A percentile compares a stretch with the other conserved stretches of the same genome.
These are phyloP conservation scores for Penicillium italicum DNA, from an alignment of 2,329 filamentous ascomycete species.

Conservation along the genomic window DNA sequence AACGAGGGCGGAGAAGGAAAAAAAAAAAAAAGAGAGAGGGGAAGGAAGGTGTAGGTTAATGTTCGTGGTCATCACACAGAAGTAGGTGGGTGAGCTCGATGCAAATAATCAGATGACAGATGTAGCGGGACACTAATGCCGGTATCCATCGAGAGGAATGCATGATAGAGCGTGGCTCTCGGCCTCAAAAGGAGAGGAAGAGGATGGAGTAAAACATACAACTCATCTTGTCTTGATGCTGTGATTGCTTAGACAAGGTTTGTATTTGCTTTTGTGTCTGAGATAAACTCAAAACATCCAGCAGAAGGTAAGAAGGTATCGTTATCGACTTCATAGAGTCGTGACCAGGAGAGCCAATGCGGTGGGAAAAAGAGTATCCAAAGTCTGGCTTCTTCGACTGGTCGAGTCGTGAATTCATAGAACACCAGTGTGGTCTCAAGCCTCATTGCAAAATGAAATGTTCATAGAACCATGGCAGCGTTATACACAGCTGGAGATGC, in stretches of 20 bases:
- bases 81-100: conserved; percentile 8
- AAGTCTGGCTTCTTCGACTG: conserved; percentile 12
- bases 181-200: neutral
- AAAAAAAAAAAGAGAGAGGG: conserved; percentile 1
- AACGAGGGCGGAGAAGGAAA: conserved; percentile 10
- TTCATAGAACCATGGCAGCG: conserved; percentile 27
- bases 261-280: conserved; percentile 4
- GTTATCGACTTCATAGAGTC: conserved; percentile 18
- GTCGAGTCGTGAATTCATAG: conserved; percentile 31
- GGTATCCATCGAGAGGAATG: conserved; percentile 4
- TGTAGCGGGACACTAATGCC: neutral
- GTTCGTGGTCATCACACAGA: conserved; percentile 17
- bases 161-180: conserved; percentile 4
- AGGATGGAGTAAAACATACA: conserved; percentile 5
- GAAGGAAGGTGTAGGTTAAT: conserved; percentile 2
- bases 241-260: neutral
- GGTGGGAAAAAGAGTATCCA: neutral
- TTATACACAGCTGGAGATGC: conserved; percentile 16
- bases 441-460: conserved; percentile 25
- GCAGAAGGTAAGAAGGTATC: neutral
- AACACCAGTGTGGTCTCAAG: conserved; percentile 26
- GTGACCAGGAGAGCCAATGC: conserved; percentile 10
- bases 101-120: conserved; percentile 8
- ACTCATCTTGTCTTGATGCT: neutral
- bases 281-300: neutral